Percentiles rank a stretch among this genome's conserved stretches.
These are phyloP conservation scores for Podila epigama DNA, from an alignment of 192 early-diverging fungal species.

Conservation along the genomic window DNA sequence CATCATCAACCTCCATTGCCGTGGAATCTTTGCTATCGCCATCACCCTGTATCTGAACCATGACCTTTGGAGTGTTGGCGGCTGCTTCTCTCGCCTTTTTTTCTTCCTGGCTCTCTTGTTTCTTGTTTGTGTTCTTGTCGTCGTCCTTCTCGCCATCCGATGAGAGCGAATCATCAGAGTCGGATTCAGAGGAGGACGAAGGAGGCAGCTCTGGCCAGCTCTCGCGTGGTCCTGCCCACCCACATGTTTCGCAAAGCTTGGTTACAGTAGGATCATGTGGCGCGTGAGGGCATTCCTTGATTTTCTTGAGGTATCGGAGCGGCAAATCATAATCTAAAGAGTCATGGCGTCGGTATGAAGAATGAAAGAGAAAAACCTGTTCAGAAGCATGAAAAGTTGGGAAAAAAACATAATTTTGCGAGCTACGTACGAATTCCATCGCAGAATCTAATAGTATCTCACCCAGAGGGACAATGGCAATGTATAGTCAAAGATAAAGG, in stretches of 20 bases:
- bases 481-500: too few relatives aligned
- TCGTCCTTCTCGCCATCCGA: background rate
- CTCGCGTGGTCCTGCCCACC: conserved; percentile 44
- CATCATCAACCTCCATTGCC: background rate
- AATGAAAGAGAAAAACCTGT: too few relatives aligned
- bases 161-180: conserved; percentile 4
- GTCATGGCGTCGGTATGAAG: too few relatives aligned
- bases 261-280: conserved; percentile 43
- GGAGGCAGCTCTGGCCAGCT: conserved; percentile 39
- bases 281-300: conserved; percentile 27
- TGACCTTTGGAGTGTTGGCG: conserved; percentile 33
- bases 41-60: conserved; percentile 13
- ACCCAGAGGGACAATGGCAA: too few relatives aligned
- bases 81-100: conserved; percentile 10
- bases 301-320: conserved; percentile 37
- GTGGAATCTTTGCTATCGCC: background rate
- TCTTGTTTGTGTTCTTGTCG: background rate
- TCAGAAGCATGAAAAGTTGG: too few relatives aligned
- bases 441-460: conserved; percentile 12
- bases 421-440: conserved; percentile 50
- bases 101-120: conserved; percentile 3
- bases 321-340: conserved; percentile 38
- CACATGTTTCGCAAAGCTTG: conserved; percentile 44
- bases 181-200: conserved; percentile 30
- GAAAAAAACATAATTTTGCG: too few relatives aligned